Evolutionary conservation across 352 stramenopile genomes (phyloP).

Genomic region (Pythium diclinum): DNA sequence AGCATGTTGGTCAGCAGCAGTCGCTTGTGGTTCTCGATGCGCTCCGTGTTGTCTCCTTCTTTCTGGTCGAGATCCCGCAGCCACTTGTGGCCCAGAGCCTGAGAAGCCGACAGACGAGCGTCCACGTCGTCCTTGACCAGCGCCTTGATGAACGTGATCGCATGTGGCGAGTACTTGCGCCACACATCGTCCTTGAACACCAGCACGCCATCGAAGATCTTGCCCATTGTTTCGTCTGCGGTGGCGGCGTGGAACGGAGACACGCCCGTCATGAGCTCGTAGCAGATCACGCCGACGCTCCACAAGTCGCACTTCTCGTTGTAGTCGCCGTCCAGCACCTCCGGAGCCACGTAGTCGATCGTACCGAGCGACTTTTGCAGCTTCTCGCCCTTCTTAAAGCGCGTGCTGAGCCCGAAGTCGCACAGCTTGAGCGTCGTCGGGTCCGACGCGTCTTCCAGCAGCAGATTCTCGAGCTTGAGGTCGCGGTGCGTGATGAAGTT

Average conservation of each 20-base stretch:
- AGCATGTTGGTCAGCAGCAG: slow-evolving; percentile 78
- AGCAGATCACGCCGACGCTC: slow-evolving; percentile 80
- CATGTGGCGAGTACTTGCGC: slow-evolving; percentile 54
- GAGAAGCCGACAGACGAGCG: slow-evolving; percentile 51
- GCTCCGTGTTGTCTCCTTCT: slow-evolving; percentile 20
- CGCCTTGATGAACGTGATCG: slow-evolving; percentile 79
- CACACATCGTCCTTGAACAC: slow-evolving; percentile 69
- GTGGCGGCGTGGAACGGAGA: slow-evolving; percentile 71
- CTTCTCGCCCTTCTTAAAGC: slow-evolving; percentile 69
- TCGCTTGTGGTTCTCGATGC: slow-evolving; percentile 55
- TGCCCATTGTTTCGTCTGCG: slow-evolving; percentile 76
- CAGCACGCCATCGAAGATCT: slow-evolving; percentile 77
- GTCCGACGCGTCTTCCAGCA: slow-evolving; percentile 66
- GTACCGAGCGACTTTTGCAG: slow-evolving; percentile 71
- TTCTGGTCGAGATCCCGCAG: slow-evolving; percentile 29
- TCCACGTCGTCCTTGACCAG: slow-evolving; percentile 76
- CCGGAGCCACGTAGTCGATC: slow-evolving; percentile 80
- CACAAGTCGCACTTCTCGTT: slow-evolving; percentile 81
- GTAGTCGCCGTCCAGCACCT: slow-evolving; percentile 82
- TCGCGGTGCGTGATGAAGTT: slow-evolving; percentile 81
- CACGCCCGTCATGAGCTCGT: slow-evolving; percentile 60
- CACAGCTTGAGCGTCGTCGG: slow-evolving; percentile 73
- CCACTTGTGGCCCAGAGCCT: slow-evolving; percentile 74
- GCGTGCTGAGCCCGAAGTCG: slow-evolving; percentile 78
- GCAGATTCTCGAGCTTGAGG: slow-evolving; percentile 80